Evolutionary conservation across 2,329 filamentous ascomycete genomes (phyloP).

Genomic region (Metarhizium album): DNA sequence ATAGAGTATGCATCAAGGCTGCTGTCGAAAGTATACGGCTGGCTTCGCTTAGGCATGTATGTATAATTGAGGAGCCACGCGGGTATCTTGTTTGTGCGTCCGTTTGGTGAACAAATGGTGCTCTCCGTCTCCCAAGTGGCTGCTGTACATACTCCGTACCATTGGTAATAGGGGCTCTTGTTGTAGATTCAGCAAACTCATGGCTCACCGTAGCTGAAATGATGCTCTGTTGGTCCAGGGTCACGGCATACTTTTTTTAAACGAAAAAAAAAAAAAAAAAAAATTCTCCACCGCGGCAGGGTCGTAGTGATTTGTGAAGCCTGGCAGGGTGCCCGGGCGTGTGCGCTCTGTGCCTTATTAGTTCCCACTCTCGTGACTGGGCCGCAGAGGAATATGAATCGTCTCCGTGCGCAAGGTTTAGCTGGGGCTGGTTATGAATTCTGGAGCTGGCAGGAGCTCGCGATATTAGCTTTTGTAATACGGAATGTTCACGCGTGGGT

Average conservation of each 20-base stretch:
- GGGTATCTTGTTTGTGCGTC: slow-evolving; percentile 5
- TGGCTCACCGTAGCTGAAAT: neutral
- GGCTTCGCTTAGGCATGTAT: slow-evolving; percentile 5
- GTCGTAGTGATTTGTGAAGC: neutral
- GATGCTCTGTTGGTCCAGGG: neutral
- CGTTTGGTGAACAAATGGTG: neutral
- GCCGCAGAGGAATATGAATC: neutral
- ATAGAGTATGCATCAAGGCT: slow-evolving; percentile 2
- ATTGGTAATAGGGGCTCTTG: neutral
- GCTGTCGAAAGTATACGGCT: neutral
- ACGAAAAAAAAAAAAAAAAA: too few relatives aligned
- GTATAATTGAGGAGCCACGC: slow-evolving; percentile 6
- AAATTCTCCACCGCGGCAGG: neutral
- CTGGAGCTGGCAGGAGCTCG: too few relatives aligned
- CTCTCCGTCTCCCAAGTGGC: neutral
- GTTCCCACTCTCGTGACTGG: neutral
- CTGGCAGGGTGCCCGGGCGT: neutral
- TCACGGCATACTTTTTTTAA: neutral
- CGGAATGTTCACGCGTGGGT: neutral
- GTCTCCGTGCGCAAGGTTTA: neutral
- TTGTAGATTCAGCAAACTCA: neutral
- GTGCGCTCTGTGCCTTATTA: too few relatives aligned
- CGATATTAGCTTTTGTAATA: too few relatives aligned
- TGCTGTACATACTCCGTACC: neutral
- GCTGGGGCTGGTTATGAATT: neutral